Evolutionary conservation across 495 filamentous ascomycete genomes (phyloP).

Genomic region (Baudoinia panamericana): DNA sequence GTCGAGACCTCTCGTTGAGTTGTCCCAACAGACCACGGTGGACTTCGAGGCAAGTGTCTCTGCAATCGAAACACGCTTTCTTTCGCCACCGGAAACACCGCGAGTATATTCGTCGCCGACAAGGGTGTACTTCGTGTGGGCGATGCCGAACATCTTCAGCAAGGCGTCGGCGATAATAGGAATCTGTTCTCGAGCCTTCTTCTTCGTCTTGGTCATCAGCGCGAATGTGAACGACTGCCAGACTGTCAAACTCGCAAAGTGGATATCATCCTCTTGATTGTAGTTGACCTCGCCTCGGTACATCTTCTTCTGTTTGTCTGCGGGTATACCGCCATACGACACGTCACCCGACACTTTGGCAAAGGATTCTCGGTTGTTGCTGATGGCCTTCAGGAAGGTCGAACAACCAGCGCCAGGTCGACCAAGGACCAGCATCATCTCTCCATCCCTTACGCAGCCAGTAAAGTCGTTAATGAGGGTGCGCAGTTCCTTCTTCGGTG

Average conservation of each 20-base stretch:
- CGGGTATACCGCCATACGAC: slow-evolving; percentile 62
- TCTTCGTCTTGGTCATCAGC: slow-evolving; percentile 70
- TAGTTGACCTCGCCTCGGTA: slow-evolving; percentile 76
- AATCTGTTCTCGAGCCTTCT: slow-evolving; percentile 52
- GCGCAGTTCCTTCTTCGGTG: slow-evolving; percentile 38
- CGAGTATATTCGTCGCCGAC: slow-evolving; percentile 78
- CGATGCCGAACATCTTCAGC: slow-evolving; percentile 63
- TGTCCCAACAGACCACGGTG: slow-evolving; percentile 54
- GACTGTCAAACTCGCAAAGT: slow-evolving; percentile 66
- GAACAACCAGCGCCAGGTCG: slow-evolving; percentile 68
- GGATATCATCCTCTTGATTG: slow-evolving; percentile 69
- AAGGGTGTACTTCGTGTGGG: slow-evolving; percentile 66
- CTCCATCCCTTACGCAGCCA: slow-evolving; percentile 63
- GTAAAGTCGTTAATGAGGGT: slow-evolving; percentile 64
- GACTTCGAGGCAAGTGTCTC: slow-evolving; percentile 56
- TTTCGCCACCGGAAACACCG: slow-evolving; percentile 58
- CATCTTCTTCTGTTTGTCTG: slow-evolving; percentile 50
- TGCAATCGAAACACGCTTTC: slow-evolving; percentile 59
- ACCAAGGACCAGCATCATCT: slow-evolving; percentile 77
- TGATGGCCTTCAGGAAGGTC: slow-evolving; percentile 65
- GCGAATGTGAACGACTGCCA: slow-evolving; percentile 75
- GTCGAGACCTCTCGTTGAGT: slow-evolving; percentile 70
- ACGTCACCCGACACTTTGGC: slow-evolving; percentile 59
- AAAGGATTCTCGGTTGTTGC: slow-evolving; percentile 54
- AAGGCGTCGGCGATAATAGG: slow-evolving; percentile 51